These are phyloP conservation scores for Pythium monospermum DNA, from an alignment of 352 stramenopile species.

Conservation along the genomic window DNA sequence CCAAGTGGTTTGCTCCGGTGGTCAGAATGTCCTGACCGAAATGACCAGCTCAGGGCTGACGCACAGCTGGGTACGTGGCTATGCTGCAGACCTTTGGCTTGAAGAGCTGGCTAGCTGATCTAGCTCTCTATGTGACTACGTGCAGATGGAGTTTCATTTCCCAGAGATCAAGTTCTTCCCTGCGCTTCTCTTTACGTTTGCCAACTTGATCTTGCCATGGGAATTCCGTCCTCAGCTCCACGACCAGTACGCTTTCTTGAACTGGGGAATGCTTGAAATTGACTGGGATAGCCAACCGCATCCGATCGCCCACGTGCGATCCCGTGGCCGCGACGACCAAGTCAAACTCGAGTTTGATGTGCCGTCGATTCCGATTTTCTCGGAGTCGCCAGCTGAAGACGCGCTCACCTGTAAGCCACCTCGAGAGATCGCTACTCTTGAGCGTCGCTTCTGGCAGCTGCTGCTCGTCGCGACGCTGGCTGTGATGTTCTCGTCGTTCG, in stretches of 20 bases:
- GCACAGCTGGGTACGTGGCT: slow-evolving; percentile 84
- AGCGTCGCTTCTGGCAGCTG: slow-evolving; percentile 35
- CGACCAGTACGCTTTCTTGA: slow-evolving; percentile 84
- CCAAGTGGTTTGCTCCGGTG: slow-evolving; percentile 84
- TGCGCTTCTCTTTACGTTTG: slow-evolving; percentile 60
- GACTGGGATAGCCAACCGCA: slow-evolving; percentile 68
- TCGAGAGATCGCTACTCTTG: slow-evolving; percentile 29
- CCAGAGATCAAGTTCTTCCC: slow-evolving; percentile 49
- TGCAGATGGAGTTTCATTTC: slow-evolving; percentile 70
- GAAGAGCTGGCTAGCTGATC: not conserved
- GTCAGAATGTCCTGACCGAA: slow-evolving; percentile 58
- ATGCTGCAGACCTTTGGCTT: not conserved
- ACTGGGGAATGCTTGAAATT: slow-evolving; percentile 92
- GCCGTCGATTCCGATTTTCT: slow-evolving; percentile 35
- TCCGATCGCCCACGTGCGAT: slow-evolving; percentile 52
- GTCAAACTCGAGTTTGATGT: slow-evolving; percentile 71
- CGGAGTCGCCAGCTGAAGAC: slow-evolving; percentile 36
- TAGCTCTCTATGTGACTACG: not conserved
- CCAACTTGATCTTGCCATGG: slow-evolving; percentile 73
- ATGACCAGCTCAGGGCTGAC: slow-evolving; percentile 93
- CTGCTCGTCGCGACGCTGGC: slow-evolving; percentile 31
- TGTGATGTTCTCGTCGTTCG: slow-evolving; percentile 45
- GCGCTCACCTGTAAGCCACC: slow-evolving; percentile 40
- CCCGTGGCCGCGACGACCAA: slow-evolving; percentile 50
- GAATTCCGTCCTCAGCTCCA: slow-evolving; percentile 59